Conservation (phyloP, 2,329 filamentous ascomycete species). For the Sporothrix variecibatus region DNA sequence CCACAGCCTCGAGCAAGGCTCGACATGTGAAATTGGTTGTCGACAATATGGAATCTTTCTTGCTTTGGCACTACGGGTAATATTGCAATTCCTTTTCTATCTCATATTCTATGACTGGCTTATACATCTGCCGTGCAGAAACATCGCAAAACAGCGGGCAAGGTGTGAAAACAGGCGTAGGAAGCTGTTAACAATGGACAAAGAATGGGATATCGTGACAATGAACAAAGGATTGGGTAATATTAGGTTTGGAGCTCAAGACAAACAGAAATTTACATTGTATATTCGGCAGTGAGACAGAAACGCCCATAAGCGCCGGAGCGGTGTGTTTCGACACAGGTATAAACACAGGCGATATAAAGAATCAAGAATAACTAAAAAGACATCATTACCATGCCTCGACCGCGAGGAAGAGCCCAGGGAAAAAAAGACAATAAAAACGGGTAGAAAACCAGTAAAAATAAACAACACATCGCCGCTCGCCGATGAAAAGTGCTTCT, state of each 20-base stretch:
- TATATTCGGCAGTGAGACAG: constrained; percentile 1
- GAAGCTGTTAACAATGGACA: neutral
- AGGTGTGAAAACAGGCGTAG: neutral
- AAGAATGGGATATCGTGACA: neutral
- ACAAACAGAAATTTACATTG: neutral
- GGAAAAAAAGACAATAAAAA: neutral
- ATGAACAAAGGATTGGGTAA: neutral
- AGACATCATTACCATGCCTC: constrained; percentile 17
- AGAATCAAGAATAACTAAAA: neutral
- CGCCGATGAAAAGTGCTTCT: neutral
- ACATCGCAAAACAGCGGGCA: neutral
- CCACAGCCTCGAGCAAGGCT: neutral
- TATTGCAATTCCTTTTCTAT: neutral
- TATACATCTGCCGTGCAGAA: neutral
- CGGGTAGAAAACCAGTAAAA: neutral
- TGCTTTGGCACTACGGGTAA: neutral
- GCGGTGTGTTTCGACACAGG: constrained; percentile 9
- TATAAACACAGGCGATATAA: constrained; percentile 15
- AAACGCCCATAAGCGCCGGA: constrained; percentile 21
- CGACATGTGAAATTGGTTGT: neutral
- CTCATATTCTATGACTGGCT: neutral
- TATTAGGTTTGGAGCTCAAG: neutral
- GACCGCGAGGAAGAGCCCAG: constrained; percentile 17
- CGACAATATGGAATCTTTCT: neutral
- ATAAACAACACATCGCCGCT: neutral